A percentile compares a stretch with the other conserved stretches of the same genome.
phyloP scores from a whole-genome alignment of 352 stramenopile species.

The Globisporangium okanoganense region DNA sequence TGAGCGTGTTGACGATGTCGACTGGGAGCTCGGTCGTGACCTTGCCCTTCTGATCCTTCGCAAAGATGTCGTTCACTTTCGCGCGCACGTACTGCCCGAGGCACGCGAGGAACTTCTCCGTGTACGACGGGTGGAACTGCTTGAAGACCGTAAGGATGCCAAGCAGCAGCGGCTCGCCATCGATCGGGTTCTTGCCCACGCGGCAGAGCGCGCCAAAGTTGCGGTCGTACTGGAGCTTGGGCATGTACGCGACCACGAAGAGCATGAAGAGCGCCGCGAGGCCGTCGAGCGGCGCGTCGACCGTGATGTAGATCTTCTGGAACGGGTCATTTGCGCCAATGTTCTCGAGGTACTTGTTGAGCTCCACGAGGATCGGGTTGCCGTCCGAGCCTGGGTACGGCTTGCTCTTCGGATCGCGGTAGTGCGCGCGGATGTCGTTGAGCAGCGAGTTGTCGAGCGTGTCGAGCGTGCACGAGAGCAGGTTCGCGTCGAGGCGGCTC shows the following conservation, averaged over 20 bases:
- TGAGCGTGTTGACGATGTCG: slow-evolving; percentile 84
- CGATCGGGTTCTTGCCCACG: slow-evolving; percentile 89
- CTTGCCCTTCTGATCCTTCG: slow-evolving; percentile 55
- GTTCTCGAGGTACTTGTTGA: slow-evolving; percentile 92
- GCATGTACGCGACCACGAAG: slow-evolving; percentile 92
- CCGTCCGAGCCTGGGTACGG: slow-evolving; percentile 74
- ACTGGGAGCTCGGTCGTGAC: slow-evolving; percentile 51
- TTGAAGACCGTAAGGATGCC: slow-evolving; percentile 92
- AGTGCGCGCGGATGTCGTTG: slow-evolving; percentile 87
- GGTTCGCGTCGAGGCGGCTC: slow-evolving; percentile 88
- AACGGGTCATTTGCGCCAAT: slow-evolving; percentile 91
- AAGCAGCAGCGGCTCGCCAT: slow-evolving; percentile 89
- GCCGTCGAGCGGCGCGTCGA: slow-evolving; percentile 87
- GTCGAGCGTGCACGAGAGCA: slow-evolving; percentile 85
- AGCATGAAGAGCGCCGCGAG: slow-evolving; percentile 91
- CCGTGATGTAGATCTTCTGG: slow-evolving; percentile 93
- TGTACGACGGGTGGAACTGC: slow-evolving; percentile 94
- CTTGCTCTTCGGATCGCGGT: slow-evolving; percentile 74
- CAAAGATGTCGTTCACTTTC: slow-evolving; percentile 83
- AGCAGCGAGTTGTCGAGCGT: slow-evolving; percentile 90
- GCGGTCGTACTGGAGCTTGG: slow-evolving; percentile 91
- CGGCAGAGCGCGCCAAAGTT: slow-evolving; percentile 89
- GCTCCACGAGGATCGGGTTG: slow-evolving; percentile 84
- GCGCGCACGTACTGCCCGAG: slow-evolving; percentile 91
- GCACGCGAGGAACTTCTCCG: slow-evolving; percentile 91